Evolutionary conservation across 2,329 filamentous ascomycete genomes (phyloP), one percentile per base, ranked within the genome.

Genomic region (Rhinocladiella similis): DNA sequence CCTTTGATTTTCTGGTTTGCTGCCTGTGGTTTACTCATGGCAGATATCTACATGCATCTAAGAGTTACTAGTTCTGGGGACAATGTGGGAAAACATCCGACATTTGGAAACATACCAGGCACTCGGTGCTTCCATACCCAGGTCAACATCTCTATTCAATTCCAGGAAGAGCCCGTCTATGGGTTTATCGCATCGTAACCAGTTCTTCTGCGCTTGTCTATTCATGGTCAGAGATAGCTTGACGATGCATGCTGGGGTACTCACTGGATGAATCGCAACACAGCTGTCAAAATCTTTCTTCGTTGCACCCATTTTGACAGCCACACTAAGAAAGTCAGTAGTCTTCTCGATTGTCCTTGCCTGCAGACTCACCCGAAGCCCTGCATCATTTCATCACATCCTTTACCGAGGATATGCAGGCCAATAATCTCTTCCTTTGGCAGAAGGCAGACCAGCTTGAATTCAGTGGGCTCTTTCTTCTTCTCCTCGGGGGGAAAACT

Each of bases 261-360:
- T 50, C 47, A 62, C 59, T 18, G 88, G 88, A 73, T 91, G 88
- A 65, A 91, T 91, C 56, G 88, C 87, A 51, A 90, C 85, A 66
- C 85, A 88, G 68, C 78, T 86, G 68, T 91, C 88, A 71, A 91
- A 88, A 71, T 90, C 86, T 64, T 81, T 81, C 83, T 91, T 91
- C 53, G 84, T 90, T 33, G 88, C 88, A 43, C 88, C 88, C 88
- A 91, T 90, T 81, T 89, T 90, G 64, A 91, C 73, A 14, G 87
- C 88, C 19, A 91, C 60, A 19, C 54, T 53, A 25, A 3, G 13
- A 22, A 27, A 3, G 22, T 42, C 19, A 50, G 35, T 29, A 46
- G n/a, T 27, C 19, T 25, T n/a, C 9, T 35, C 42, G 12, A 19
- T 14, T 16, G 5, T 9, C 5, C 29, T 27, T 86, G 48, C 2